Evolutionary conservation across 805 yeast genomes (phyloP).

Genomic region (Hanseniaspora vineae): DNA sequence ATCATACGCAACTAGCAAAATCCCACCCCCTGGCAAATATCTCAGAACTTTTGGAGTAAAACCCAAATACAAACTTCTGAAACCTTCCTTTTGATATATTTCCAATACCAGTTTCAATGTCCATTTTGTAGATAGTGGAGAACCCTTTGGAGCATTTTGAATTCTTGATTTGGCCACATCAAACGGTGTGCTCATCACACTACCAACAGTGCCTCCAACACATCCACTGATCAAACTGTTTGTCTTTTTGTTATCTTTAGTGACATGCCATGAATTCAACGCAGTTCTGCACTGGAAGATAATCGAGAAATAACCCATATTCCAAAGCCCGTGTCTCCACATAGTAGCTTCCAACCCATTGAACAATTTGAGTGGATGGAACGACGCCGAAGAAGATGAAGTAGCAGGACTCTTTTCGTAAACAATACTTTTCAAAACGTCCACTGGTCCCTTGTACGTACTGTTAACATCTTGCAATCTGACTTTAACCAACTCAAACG

Average conservation of each 20-base stretch:
- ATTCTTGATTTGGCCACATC: constrained; percentile 96
- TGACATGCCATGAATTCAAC: constrained; percentile 65
- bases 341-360: constrained; percentile 90
- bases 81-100: constrained; percentile 63
- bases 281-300: constrained; percentile 72
- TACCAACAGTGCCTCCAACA: constrained; percentile 95
- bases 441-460: constrained; percentile 57
- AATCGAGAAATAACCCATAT: constrained; percentile 94
- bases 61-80: constrained; percentile 84
- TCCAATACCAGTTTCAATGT: constrained; percentile 34
- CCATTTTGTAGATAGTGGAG: background rate
- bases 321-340: constrained; percentile 96
- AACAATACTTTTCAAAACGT: constrained; percentile 43
- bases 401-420: no score
- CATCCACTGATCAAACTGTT: constrained; percentile 47
- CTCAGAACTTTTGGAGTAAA: constrained; percentile 94
- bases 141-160: constrained; percentile 57
- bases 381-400: no score
- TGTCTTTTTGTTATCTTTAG: constrained; percentile 25
- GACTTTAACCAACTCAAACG: constrained; percentile 91
- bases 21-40: constrained; percentile 98
- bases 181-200: constrained; percentile 89
- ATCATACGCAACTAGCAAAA: background rate
- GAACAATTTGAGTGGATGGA: constrained; percentile 58
- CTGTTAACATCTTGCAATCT: constrained; percentile 84